A percentile compares a stretch with the other conserved stretches of the same genome.
Evolutionary conservation across 2,329 filamentous ascomycete genomes (phyloP).

Genomic region (Chrysoporthe deuterocubensis): DNA sequence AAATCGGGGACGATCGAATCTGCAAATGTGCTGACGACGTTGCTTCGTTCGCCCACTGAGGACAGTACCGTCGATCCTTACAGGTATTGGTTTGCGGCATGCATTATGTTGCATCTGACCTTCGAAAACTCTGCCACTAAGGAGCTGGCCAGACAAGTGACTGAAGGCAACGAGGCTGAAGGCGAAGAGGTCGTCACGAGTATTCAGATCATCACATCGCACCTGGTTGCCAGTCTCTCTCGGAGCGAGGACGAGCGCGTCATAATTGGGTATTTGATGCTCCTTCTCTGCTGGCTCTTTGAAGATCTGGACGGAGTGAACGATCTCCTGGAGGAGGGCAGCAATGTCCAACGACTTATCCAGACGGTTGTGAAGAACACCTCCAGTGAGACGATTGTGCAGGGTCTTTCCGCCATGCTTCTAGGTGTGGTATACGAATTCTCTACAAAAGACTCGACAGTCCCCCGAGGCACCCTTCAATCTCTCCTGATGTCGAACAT

Average conservation of each 20-base stretch:
- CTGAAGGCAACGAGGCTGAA: slow-evolving; percentile 83
- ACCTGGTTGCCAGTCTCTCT: slow-evolving; percentile 80
- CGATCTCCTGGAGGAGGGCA: slow-evolving; percentile 89
- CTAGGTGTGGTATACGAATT: slow-evolving; percentile 94
- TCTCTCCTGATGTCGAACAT: slow-evolving; percentile 76
- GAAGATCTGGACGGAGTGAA: slow-evolving; percentile 91
- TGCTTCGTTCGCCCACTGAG: slow-evolving; percentile 69
- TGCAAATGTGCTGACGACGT: slow-evolving; percentile 83
- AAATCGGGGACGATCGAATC: slow-evolving; percentile 76
- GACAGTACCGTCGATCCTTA: slow-evolving; percentile 77
- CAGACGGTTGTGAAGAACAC: slow-evolving; percentile 70
- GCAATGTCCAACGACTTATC: slow-evolving; percentile 84
- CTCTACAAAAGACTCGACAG: slow-evolving; percentile 93
- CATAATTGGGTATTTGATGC: slow-evolving; percentile 83
- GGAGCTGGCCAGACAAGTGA: slow-evolving; percentile 76
- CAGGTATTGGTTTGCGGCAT: slow-evolving; percentile 85
- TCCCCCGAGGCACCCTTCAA: slow-evolving; percentile 80
- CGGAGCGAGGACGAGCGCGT: slow-evolving; percentile 78
- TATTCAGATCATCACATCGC: slow-evolving; percentile 84
- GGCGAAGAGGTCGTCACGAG: slow-evolving; percentile 96
- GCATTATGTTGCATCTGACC: slow-evolving; percentile 84
- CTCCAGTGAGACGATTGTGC: slow-evolving; percentile 68
- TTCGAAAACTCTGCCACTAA: slow-evolving; percentile 83
- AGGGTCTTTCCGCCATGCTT: slow-evolving; percentile 82
- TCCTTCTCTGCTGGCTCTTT: slow-evolving; percentile 87